These are phyloP conservation scores for Collybia sp. DNA, from an alignment of 768 basidiomycete species.

Conservation along the genomic window DNA sequence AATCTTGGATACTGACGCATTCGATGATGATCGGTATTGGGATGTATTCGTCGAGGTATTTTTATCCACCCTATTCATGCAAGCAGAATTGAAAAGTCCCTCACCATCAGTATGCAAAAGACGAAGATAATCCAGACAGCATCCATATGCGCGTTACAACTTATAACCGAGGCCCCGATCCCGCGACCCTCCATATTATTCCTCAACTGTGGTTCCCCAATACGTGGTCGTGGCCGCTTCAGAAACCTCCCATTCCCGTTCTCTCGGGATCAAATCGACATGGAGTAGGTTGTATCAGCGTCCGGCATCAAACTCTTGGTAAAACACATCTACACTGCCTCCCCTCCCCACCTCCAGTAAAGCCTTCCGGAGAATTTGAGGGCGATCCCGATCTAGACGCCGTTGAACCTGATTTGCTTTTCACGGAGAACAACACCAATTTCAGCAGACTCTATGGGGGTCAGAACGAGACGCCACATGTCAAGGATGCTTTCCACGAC, in stretches of 20 bases:
- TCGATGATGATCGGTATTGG: constrained; percentile 95
- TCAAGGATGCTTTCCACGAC: constrained; percentile 98
- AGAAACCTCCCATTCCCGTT: constrained; percentile 61
- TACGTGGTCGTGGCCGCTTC: constrained; percentile 91
- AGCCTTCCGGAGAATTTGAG: constrained; percentile 58
- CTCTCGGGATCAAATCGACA: constrained; percentile 49
- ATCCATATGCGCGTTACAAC: constrained; percentile 91
- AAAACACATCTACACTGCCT: constrained; percentile 84
- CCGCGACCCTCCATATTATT: constrained; percentile 89
- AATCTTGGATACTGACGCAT: constrained; percentile 86
- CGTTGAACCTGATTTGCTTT: constrained; percentile 81
- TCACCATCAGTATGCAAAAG: constrained; percentile 83
- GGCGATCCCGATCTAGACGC: constrained; percentile 62
- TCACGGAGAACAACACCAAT: constrained; percentile 98
- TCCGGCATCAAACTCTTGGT: constrained; percentile 70
- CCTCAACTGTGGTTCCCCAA: constrained; percentile 98
- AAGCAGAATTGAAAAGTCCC: constrained; percentile 4
- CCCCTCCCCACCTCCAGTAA: constrained; percentile 88
- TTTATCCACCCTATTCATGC: constrained; percentile 6
- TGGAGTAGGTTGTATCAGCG: constrained; percentile 59
- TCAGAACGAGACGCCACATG: constrained; percentile 74
- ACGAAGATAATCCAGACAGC: constrained; percentile 84
- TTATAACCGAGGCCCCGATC: constrained; percentile 95
- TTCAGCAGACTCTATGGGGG: constrained; percentile 88
- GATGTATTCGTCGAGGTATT: constrained; percentile 95